Evolutionary conservation across 768 basidiomycete species (phyloP), one percentile per base, ranked within the genome.

Genomic region (Cyathus striatus): DNA sequence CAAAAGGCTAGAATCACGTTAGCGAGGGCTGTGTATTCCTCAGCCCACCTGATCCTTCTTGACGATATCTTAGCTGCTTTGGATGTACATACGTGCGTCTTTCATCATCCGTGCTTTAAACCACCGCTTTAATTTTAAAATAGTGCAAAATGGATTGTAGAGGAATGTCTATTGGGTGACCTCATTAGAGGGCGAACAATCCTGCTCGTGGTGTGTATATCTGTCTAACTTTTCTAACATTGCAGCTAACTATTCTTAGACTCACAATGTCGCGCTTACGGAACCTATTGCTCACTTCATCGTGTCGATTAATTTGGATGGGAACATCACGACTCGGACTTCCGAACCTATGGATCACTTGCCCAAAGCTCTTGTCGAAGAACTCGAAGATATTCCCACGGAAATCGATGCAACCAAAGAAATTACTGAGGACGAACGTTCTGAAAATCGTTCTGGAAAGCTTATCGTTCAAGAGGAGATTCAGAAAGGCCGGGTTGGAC

Each of bases 141-240:
- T n/a, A 92, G 90, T 0, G 86, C 91, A 0, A 79, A 84, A 49
- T 86, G 89, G 63, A 76, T 98, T 35, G 85, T 84, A 53, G 69
- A 79, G 16, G 71, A 90, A 42, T 93, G 90, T 52, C 68, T 98
- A 17, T 71, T 75, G 49, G 92, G 94, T 7, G 81, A 86, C 36
- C 66, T 96, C 30, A 72, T 92, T 58, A 61, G 66, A n/a, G 82
- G 79, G 13, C 73, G 93, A 38, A 96, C 94, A 1, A 66, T 94
- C 38, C 72, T 97, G 35, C 73, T 98, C 20, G 92, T 95, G 35
- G 79, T 79, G 47, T 42, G 72, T 59, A 3, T 14, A 4, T 26
- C 10, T 18, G 17, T 27, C 7, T 23, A 42, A 13, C 22, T 35
- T 13, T 21, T 4, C 13, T 33, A 16, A 9, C 3, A 3, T 10